phyloP scores from a whole-genome alignment of 1,139 yeast genomes.

The Blastobotrys indianensis region DNA sequence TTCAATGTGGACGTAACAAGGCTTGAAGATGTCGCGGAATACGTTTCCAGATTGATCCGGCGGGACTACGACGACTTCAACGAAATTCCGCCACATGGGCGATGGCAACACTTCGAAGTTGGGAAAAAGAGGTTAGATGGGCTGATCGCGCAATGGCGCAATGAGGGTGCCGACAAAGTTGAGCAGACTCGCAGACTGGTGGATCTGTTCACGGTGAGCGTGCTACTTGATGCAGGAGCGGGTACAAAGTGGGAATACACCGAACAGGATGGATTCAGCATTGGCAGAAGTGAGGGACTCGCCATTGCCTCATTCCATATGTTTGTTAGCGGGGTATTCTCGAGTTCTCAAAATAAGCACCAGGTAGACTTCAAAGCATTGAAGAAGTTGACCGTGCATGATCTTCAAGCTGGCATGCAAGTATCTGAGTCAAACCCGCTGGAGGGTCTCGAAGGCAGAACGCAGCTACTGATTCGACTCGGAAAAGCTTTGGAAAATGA shows the following conservation, averaged over 20 bases:
- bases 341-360: slow-evolving; percentile 32
- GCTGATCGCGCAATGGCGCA: slow-evolving; percentile 37
- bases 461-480: slow-evolving; percentile 39
- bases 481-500: slow-evolving; percentile 40
- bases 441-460: slow-evolving; percentile 49
- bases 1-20: slow-evolving; percentile 42
- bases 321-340: slow-evolving; percentile 46
- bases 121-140: slow-evolving; percentile 40
- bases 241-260: slow-evolving; percentile 48
- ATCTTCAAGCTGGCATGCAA: slow-evolving; percentile 40
- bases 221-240: slow-evolving; percentile 58
- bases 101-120: slow-evolving; percentile 57
- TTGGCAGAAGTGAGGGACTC: slow-evolving; percentile 51
- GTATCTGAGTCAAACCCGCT: slow-evolving; percentile 36
- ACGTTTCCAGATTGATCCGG: slow-evolving; percentile 38
- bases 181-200: slow-evolving; percentile 46
- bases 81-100: slow-evolving; percentile 54
- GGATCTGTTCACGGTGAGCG: slow-evolving; percentile 53
- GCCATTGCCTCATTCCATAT: slow-evolving; percentile 52
- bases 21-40: slow-evolving; percentile 39
- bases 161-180: slow-evolving; percentile 29
- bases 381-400: slow-evolving; percentile 21
- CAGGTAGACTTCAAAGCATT: slow-evolving; percentile 43
- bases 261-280: slow-evolving; percentile 33
- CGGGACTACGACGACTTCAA: slow-evolving; percentile 39